These are phyloP conservation scores for Harringtonia lauricola DNA, from an alignment of 2,329 filamentous ascomycete genomes.

Conservation along the genomic window DNA sequence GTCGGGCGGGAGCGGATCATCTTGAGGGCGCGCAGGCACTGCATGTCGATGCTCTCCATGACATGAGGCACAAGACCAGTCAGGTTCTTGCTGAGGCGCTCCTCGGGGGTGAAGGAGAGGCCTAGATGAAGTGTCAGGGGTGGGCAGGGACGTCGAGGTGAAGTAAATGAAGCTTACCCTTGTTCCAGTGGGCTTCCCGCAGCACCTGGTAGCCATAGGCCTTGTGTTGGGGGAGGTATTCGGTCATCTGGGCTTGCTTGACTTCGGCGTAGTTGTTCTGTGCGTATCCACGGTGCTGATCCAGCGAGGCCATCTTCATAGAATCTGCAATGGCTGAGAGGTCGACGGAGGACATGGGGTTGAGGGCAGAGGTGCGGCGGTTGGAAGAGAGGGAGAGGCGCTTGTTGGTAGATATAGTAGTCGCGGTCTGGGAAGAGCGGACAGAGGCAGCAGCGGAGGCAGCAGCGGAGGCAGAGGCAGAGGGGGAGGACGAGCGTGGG, in stretches of 20 bases:
- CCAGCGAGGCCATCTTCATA: conserved; percentile 49
- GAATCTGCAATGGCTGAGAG: conserved; percentile 44
- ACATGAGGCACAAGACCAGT: conserved; percentile 55
- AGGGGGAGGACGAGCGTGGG: conserved; percentile 42
- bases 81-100: conserved; percentile 53
- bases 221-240: conserved; percentile 39
- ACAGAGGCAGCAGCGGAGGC: conserved; percentile 31
- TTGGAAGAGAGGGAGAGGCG: conserved; percentile 36
- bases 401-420: conserved; percentile 39
- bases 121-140: no score
- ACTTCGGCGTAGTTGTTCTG: conserved; percentile 45
- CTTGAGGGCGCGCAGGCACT: conserved; percentile 57
- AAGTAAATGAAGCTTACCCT: conserved; percentile 47
- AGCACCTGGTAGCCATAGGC: conserved; percentile 52
- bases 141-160: no score
- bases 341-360: conserved; percentile 47
- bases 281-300: conserved; percentile 49
- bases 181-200: conserved; percentile 53
- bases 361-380: conserved; percentile 38
- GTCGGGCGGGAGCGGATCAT: conserved; percentile 62
- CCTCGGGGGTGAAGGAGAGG: conserved; percentile 52
- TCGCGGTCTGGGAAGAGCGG: conserved; percentile 38
- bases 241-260: conserved; percentile 39
- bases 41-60: conserved; percentile 48
- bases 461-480: conserved; percentile 7